Evolutionary conservation across 139 green algal species (phyloP), one percentile per base, ranked within the genome.

Genomic region (Chlorella sp.): DNA sequence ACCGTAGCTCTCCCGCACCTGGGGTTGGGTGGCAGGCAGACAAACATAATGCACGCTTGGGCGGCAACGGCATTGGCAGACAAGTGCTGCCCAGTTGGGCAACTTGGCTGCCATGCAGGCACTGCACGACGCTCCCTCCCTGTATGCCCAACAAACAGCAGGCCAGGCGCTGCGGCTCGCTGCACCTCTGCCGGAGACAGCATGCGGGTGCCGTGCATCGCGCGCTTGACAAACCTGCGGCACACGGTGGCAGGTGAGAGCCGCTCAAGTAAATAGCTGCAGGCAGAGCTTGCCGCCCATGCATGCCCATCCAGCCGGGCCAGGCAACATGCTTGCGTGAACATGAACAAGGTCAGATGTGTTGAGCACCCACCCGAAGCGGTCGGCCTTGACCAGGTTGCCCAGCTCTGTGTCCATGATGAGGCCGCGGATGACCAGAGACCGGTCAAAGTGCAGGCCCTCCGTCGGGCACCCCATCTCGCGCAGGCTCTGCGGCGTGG

Each of bases 141-240:
- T 51, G 44, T 9, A 51, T 51, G 44, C 44, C 7, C 44, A 51
- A 51, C 9, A 51, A 9, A 6, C 44, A 51, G 44, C 44, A 9
- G 44, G 9, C 44, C 44, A 51, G 44, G 51, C 12, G 13, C 51
- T 60, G 51, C 51, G 2, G 51, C 11, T 2, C 21, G 51, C 12
- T 15, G 28, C 75, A 97, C 92, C 87, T 98, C 95, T 13, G 80
- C 60, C 79, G 88, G 93, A 65, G 65, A 90, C 81, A 98, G 87
- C 95, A 98, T 98, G 76, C 89, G 90, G 7, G 95, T 98, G 64
- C 96, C 96, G 78, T 98, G 96, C 95, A 98, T 98, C 39, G 94
- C 96, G 5, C 96, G 90, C 91, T 98, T 98, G 16, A 98, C 93
- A 63, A 86, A 81, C 1, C 76, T 82, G 76, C 70, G 25, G 51